Percentiles rank a stretch among this genome's conserved stretches.
Conservation (phyloP, 2,329 filamentous ascomycete genomes). For the Hyphodiscus sp. region DNA sequence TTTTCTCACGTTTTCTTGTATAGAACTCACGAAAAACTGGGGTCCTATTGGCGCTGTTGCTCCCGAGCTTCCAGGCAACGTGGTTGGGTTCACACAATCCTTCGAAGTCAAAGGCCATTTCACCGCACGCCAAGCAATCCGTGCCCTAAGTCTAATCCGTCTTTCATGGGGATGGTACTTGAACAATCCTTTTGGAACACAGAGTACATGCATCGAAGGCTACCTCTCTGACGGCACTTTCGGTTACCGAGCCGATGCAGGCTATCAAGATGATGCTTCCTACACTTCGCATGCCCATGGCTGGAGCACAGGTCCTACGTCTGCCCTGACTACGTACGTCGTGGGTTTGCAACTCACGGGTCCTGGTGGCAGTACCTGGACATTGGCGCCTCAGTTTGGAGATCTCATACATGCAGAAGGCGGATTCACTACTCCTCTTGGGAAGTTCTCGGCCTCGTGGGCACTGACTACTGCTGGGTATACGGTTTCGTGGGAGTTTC, state of each 20-base stretch:
- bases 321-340: slow-evolving; percentile 38
- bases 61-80: slow-evolving; percentile 48
- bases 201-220: slow-evolving; percentile 53
- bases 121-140: slow-evolving; percentile 37
- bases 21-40: slow-evolving; percentile 35
- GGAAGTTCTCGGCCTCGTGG: slow-evolving; percentile 33
- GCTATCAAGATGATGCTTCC: slow-evolving; percentile 41
- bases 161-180: slow-evolving; percentile 55
- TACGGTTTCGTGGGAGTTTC: not conserved
- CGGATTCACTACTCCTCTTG: slow-evolving; percentile 35
- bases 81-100: slow-evolving; percentile 51
- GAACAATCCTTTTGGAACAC: slow-evolving; percentile 49
- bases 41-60: slow-evolving; percentile 46
- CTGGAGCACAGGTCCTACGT: slow-evolving; percentile 43
- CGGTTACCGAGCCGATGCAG: slow-evolving; percentile 46
- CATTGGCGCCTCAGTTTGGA: slow-evolving; percentile 35
- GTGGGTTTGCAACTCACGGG: slow-evolving; percentile 36
- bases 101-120: slow-evolving; percentile 55
- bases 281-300: slow-evolving; percentile 45
- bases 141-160: slow-evolving; percentile 50
- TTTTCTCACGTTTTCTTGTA: too few species aligned
- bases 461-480: not conserved
- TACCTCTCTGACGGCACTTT: slow-evolving; percentile 50
- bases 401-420: slow-evolving; percentile 34
- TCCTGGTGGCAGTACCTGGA: slow-evolving; percentile 32